A percentile compares a stretch with the other conserved stretches of the same genome.
These are phyloP conservation scores for Cystobasidium tubakii DNA, from an alignment of 768 basidiomycete genomes.

Conservation along the genomic window DNA sequence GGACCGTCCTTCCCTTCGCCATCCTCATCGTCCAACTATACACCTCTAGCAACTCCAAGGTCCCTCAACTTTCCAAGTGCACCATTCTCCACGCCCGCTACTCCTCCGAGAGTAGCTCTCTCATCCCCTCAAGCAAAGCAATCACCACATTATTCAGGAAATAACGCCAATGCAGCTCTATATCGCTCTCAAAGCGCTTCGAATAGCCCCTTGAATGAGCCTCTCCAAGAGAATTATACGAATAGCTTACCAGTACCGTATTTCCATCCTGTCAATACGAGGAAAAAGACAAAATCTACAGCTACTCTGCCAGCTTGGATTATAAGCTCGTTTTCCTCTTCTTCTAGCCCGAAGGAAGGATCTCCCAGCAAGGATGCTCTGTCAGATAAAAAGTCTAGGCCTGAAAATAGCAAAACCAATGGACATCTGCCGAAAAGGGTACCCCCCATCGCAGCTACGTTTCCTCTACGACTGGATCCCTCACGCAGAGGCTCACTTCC, in stretches of 20 bases:
- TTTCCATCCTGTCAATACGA: neutral
- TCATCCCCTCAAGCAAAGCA: neutral
- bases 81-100: conserved; percentile 6
- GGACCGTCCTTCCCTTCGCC: neutral
- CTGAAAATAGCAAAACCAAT: neutral
- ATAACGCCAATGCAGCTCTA: no score
- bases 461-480: neutral
- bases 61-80: neutral
- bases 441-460: neutral
- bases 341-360: neutral
- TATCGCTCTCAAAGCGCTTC: neutral
- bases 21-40: neutral
- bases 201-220: neutral
- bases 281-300: conserved; percentile 17
- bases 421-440: neutral
- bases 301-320: conserved; percentile 10
- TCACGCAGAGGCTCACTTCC: neutral
- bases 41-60: neutral
- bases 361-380: neutral
- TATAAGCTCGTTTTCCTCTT: neutral
- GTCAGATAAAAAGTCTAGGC: neutral
- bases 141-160: neutral
- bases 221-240: neutral
- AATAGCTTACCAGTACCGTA: neutral
- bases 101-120: neutral